Evolutionary conservation across 2,329 filamentous ascomycete species (phyloP), one percentile per base, ranked within the genome.

Genomic region (Cladophialophora exuberans): DNA sequence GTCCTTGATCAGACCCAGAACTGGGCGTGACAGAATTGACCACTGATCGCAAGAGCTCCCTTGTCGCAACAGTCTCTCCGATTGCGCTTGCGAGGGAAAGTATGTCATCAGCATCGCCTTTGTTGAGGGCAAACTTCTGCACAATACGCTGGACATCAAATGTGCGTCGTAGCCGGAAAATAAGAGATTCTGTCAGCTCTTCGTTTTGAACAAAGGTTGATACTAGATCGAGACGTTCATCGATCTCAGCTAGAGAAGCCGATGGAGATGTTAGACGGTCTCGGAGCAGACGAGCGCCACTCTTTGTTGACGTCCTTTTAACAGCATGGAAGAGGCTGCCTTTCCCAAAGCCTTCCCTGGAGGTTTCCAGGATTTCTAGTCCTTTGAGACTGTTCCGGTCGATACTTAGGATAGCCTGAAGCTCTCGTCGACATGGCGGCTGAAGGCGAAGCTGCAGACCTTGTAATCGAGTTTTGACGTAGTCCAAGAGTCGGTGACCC

Each of bases 301-400:
- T 92, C 67, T 92, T 96, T 0, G 94, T 99, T 13, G 91, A 89
- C 0, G 94, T 99, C 49, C 87, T 83, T 56, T 92, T 84, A 48
- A 97, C 82, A n/a, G 90, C 88, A 72, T 97, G 91, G 31, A 99
- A 76, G 38, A 99, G 76, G 67, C 92, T 97, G 4, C 94, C 94
- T 61, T 87, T 85, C 33, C 88, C 87, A 17, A 81, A 73, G 2
- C 88, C 86, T 64, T 97, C 93, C 44, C 88, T 83, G 46, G 96
- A 84, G 0, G 94, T 97, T 68, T 86, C 85, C 62, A 90, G 85
- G 62, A 99, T 89, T 71, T 99, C 94, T 3, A 99, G 79, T 1
- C 92, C 90, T 56, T 89, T 83, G 73, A 99, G 81, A 62, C 88
- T 97, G 67, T 92, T 96, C 68, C 88, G 92, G 74, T 99, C 94